Percentiles rank a stretch among this genome's conserved stretches.
Evolutionary conservation across 345 rosid species (phyloP).

Genomic region (Trapa incisa): DNA sequence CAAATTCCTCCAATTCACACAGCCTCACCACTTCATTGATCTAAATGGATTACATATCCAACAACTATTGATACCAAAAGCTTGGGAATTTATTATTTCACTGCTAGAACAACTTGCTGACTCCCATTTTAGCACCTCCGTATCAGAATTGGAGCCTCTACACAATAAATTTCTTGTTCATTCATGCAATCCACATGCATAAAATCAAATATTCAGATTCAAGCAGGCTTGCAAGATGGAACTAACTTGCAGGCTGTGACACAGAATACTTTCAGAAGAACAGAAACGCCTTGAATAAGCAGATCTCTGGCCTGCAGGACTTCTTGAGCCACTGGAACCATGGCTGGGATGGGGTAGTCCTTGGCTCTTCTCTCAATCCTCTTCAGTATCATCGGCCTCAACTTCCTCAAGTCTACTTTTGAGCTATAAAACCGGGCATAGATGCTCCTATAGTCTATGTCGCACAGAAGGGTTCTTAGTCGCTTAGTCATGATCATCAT

Average conservation of each 20-base stretch:
- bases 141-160: background rate
- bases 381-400: slow-evolving; percentile 67
- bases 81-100: background rate
- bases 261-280: slow-evolving; percentile 44
- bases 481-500: slow-evolving; percentile 1
- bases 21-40: too few relatives aligned
- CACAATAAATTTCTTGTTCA: background rate
- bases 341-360: slow-evolving; percentile 43
- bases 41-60: too few relatives aligned
- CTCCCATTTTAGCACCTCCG: background rate
- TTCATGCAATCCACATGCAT: background rate
- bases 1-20: background rate
- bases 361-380: slow-evolving; percentile 60
- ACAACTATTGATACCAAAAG: background rate
- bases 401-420: slow-evolving; percentile 39
- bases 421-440: slow-evolving; percentile 37
- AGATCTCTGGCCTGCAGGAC: slow-evolving; percentile 42
- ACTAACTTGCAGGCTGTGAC: slow-evolving; percentile 69
- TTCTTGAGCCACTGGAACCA: slow-evolving; percentile 61
- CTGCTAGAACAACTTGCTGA: background rate
- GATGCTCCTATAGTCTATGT: background rate
- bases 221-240: background rate
- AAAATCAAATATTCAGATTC: background rate
- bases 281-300: slow-evolving; percentile 45
- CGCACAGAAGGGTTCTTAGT: slow-evolving; percentile 3